Percentiles rank a stretch among this genome's conserved stretches.
Evolutionary conservation across 441 rosid genomes (phyloP).

Genomic region (Omphalea diandra): DNA sequence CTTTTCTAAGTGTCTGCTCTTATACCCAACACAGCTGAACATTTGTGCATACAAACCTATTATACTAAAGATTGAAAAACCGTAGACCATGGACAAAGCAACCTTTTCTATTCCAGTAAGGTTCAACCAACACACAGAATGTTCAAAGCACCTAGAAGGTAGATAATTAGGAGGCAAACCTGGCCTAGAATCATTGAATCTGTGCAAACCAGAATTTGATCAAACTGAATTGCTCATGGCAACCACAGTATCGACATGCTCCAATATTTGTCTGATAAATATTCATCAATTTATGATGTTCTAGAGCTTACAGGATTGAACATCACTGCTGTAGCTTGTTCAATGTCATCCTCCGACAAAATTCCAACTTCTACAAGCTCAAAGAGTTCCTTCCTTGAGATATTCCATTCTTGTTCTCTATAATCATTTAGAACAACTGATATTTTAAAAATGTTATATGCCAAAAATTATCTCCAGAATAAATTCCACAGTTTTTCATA

Average conservation of each 20-base stretch:
- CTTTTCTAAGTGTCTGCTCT: neutral
- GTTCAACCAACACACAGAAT: neutral
- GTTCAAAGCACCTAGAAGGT: neutral
- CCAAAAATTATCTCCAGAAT: slow-evolving; percentile 20
- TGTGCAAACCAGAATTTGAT: neutral
- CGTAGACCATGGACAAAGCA: neutral
- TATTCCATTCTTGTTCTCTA: slow-evolving; percentile 99
- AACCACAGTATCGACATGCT: too few relatives aligned
- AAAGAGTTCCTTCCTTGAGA: slow-evolving; percentile 85
- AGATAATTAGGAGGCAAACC: slow-evolving; percentile 5
- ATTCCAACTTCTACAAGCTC: slow-evolving; percentile 75
- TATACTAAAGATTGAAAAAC: neutral
- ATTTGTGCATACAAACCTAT: neutral
- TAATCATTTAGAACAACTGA: slow-evolving; percentile 34
- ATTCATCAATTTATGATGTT: slow-evolving; percentile 11
- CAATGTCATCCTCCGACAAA: slow-evolving; percentile 62
- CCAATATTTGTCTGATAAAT: neutral
- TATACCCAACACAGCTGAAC: neutral
- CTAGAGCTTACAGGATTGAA: slow-evolving; percentile 82
- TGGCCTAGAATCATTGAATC: neutral
- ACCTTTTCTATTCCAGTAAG: neutral
- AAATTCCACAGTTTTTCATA: slow-evolving; percentile 31
- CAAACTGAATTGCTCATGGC: neutral
- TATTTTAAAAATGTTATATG: slow-evolving; percentile 22
- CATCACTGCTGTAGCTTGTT: slow-evolving; percentile 51